Evolutionary conservation across 495 filamentous ascomycete genomes (phyloP).

Genomic region (Neurospora hispaniola): DNA sequence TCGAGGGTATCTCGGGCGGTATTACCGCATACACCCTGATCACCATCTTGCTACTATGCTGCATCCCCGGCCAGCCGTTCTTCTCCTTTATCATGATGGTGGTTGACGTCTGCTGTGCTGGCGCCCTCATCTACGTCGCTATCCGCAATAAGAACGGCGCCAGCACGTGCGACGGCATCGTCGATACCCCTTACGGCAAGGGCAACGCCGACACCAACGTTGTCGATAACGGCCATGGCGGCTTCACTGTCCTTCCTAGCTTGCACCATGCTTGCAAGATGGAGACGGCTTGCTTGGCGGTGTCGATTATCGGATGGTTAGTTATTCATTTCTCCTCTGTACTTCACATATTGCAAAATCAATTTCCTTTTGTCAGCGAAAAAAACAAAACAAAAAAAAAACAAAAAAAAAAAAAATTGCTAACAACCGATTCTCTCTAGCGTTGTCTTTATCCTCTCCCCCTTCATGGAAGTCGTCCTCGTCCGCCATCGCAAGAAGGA

Average conservation of each 20-base stretch:
- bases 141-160: constrained; percentile 52
- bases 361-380: background rate
- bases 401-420: background rate
- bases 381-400: background rate
- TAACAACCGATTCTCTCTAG: constrained; percentile 26
- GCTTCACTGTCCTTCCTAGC: constrained; percentile 31
- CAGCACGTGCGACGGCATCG: constrained; percentile 45
- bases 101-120: constrained; percentile 48
- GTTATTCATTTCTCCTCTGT: constrained; percentile 19
- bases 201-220: constrained; percentile 39
- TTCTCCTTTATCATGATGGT: constrained; percentile 60
- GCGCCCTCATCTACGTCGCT: constrained; percentile 51
- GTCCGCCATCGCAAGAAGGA: constrained; percentile 65
- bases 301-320: constrained; percentile 71
- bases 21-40: constrained; percentile 62
- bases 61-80: constrained; percentile 57
- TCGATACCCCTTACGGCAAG: constrained; percentile 56
- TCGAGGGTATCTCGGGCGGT: constrained; percentile 70
- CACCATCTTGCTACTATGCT: constrained; percentile 64
- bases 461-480: constrained; percentile 50
- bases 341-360: background rate
- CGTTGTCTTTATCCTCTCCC: constrained; percentile 57
- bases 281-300: constrained; percentile 62
- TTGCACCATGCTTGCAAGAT: constrained; percentile 54
- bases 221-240: constrained; percentile 27